Conservation (phyloP, 805 yeast species). For the Debaryomyces prosopidis region DNA sequence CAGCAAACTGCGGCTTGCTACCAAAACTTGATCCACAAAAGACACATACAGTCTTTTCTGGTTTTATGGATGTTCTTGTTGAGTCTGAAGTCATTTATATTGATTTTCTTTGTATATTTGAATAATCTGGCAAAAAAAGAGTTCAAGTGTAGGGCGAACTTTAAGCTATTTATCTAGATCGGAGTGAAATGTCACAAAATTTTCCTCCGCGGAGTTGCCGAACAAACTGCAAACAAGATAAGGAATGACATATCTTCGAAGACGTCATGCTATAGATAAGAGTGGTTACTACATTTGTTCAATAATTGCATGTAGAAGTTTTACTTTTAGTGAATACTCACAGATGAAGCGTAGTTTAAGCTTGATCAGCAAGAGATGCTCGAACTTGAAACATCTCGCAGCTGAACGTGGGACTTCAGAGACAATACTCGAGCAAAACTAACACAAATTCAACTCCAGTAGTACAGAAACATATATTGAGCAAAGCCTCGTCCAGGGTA, state of each 20-base stretch:
- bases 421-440: too few species aligned
- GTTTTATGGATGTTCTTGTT: constrained; percentile 7
- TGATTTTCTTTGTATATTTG: background rate
- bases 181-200: background rate
- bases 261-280: too few species aligned
- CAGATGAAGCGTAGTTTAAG: too few species aligned
- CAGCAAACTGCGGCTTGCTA: constrained; percentile 46
- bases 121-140: background rate
- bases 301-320: too few species aligned
- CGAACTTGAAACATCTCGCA: too few species aligned
- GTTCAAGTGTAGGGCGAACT: background rate
- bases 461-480: too few species aligned
- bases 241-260: background rate
- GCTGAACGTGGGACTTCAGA: too few species aligned
- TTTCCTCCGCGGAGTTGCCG: constrained; percentile 1
- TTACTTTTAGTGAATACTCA: too few species aligned
- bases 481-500: too few species aligned
- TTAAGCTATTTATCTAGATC: background rate
- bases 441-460: too few species aligned
- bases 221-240: background rate
- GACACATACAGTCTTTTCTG: constrained; percentile 64
- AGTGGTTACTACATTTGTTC: too few species aligned
- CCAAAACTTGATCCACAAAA: constrained; percentile 88
- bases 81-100: constrained; percentile 20
- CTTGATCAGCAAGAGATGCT: too few species aligned